phyloP scores from a whole-genome alignment of 441 rosid genomes.

The Manihot esculenta region DNA sequence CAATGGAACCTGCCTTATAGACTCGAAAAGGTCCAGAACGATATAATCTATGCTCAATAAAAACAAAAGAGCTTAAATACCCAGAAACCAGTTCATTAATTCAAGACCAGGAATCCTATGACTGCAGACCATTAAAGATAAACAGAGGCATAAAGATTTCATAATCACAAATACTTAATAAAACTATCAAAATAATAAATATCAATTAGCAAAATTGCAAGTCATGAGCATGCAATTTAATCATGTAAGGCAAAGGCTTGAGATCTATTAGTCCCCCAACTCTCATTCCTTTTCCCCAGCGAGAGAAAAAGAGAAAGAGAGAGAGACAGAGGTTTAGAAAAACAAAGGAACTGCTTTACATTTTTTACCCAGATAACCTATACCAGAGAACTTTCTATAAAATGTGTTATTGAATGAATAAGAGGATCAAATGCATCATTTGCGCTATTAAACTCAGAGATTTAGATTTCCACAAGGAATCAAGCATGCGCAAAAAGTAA shows the following conservation, averaged over 20 bases:
- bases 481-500: conserved; percentile 2
- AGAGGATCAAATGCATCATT: conserved; percentile 17
- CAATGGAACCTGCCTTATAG: neutral
- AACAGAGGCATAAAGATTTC: neutral
- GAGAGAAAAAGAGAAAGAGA: neutral
- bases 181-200: conserved; percentile 9
- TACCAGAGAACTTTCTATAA: neutral
- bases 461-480: conserved; percentile 4
- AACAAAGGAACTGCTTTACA: conserved; percentile 8
- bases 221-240: conserved; percentile 6
- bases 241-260: neutral
- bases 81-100: neutral
- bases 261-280: conserved; percentile 3
- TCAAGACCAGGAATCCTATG: conserved; percentile 7
- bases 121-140: neutral
- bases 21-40: neutral
- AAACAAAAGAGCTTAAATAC: neutral
- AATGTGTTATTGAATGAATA: neutral
- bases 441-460: neutral
- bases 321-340: neutral
- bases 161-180: neutral
- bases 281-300: neutral
- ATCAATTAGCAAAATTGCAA: neutral
- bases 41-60: neutral
- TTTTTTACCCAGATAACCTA: neutral